phyloP scores from a whole-genome alignment of 306 rosid genomes.

The Hylodesmum podocarpum region DNA sequence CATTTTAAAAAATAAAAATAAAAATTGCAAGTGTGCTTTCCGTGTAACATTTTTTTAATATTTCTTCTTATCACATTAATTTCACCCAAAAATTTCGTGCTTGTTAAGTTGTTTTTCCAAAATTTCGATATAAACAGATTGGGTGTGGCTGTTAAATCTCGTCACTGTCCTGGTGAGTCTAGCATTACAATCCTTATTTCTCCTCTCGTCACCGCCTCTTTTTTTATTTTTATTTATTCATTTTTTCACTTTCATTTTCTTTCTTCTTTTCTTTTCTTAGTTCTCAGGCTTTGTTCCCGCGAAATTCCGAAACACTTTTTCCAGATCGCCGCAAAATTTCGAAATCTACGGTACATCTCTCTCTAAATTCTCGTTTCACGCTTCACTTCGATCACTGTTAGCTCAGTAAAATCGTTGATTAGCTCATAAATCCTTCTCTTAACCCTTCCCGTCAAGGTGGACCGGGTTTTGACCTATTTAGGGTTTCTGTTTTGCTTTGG shows the following conservation, averaged over 20 bases:
- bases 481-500: conserved; percentile 32
- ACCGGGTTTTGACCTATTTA: neutral
- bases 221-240: neutral
- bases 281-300: conserved; percentile 38
- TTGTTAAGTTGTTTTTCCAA: neutral
- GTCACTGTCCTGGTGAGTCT: conserved; percentile 33
- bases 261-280: conserved; percentile 18
- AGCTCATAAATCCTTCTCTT: neutral
- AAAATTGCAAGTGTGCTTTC: neutral
- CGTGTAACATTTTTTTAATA: neutral
- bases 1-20: neutral
- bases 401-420: neutral
- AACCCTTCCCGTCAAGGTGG: conserved; percentile 9
- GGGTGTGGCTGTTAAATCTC: neutral
- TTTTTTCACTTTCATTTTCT: neutral
- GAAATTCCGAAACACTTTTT: conserved; percentile 30
- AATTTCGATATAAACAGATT: conserved; percentile 5
- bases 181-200: neutral
- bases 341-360: conserved; percentile 16
- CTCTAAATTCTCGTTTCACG: neutral
- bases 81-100: neutral
- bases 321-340: conserved; percentile 57
- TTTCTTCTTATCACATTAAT: neutral
- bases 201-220: conserved; percentile 26
- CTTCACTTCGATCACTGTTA: conserved; percentile 21